These are phyloP conservation scores for Daldinia bambusicola DNA, from an alignment of 495 filamentous ascomycete species.

Conservation along the genomic window DNA sequence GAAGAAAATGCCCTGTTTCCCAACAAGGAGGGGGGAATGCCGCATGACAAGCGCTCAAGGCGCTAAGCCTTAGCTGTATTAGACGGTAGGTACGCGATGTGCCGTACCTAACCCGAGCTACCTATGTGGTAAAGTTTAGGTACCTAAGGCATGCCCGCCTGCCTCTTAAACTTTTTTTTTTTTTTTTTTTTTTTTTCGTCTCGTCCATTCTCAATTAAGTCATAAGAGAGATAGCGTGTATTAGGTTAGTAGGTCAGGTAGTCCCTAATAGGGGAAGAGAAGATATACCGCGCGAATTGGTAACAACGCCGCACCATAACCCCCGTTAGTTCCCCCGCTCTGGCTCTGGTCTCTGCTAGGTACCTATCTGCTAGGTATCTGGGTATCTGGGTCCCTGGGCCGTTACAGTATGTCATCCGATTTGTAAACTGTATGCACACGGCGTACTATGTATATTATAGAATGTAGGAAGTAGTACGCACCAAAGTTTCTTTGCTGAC, in stretches of 20 bases:
- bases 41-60: slow-evolving; percentile 21
- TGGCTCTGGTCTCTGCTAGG: no score
- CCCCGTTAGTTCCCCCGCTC: slow-evolving; percentile 38
- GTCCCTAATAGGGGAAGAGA: slow-evolving; percentile 10
- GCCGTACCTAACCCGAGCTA: not conserved
- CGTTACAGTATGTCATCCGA: not conserved
- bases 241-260: no score
- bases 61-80: slow-evolving; percentile 21
- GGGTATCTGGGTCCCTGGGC: slow-evolving; percentile 3
- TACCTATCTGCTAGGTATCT: no score
- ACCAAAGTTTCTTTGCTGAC: slow-evolving; percentile 10
- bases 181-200: not conserved
- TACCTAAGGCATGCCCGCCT: not conserved
- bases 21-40: slow-evolving; percentile 17
- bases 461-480: not conserved
- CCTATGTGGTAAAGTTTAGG: no score
- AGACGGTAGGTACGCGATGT: slow-evolving; percentile 2
- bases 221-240: not conserved
- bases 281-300: slow-evolving; percentile 13
- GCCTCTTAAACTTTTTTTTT: not conserved
- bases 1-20: slow-evolving; percentile 10
- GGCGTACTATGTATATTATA: not conserved
- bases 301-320: not conserved
- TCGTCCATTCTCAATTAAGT: not conserved
- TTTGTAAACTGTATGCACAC: not conserved